Base-by-base conservation (phyloP, 1,139 yeast species). In the Nakaseomyces uthaithaninus region DNA sequence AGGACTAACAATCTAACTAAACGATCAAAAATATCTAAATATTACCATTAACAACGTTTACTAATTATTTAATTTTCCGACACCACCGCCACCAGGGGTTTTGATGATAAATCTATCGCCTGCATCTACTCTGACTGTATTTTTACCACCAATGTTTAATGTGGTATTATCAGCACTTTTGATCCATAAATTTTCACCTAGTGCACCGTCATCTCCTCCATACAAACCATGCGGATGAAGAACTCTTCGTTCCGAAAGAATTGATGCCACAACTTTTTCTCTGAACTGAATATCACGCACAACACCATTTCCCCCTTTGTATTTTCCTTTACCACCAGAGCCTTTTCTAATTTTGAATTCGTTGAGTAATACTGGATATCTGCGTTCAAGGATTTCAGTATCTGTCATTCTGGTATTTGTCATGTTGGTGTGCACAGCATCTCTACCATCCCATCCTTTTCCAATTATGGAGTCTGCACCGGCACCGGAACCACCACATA, bases 401-500 rank as follows among this genome's bases (percentile, higher is more conserved):
- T 79, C 86, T 0, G 86, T 79, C 60, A 79, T 75, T 41, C 83
- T 63, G 9, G 86, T 77, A 57, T 78, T 79, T 24, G 85, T 78
- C 80, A 77, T 78, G 54, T 79, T 80, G 3, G 79, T 74, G 44
- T 78, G 85, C 4, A 78, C 83, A 10, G 80, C 84, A 47, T 72
- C 67, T 26, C 70, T 72, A 22, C 85, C 85, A 46, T 72, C 57
- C 79, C 81, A 77, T 3, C 72, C 68, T 1, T 72, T 66, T 1
- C 77, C 80, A 42, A 71, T 64, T 54, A 71, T 61, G 67, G 78
- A 74, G 15, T 66, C 62, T 0, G 75, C 71, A 1, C 81, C 81
- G 1, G 86, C 87, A 26, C 87, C 86, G 25, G 75, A 57, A 8
- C 85, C 84, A 37, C 85, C 85, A 39, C 80, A 80, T 46, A 78